Evolutionary conservation across 108 stramenopile genomes (phyloP), one percentile per base, ranked within the genome.

Genomic region (Cyclostephanos invisitatus): DNA sequence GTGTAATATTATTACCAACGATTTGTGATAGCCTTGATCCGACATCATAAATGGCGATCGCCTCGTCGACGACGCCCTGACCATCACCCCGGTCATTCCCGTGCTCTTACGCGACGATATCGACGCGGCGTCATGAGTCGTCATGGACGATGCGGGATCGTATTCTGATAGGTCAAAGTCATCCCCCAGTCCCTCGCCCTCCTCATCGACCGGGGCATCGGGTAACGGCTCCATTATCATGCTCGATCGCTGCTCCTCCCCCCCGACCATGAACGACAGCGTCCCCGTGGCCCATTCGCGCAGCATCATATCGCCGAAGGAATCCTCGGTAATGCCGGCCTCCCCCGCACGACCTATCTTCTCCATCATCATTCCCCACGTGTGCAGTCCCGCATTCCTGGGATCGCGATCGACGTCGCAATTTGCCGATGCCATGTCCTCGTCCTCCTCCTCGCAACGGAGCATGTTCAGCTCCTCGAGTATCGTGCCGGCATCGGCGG

Each of bases 11-110:
- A 89, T 64, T 18, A 90, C 63, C 18, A 80, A 62, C 12, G 85
- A 80, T 58, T 90, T 87, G 76, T 87, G 87, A 75, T 74, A 83
- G 14, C 81, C 80, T 64, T 90, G 89, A 61, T 84, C 85, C 46
- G 74, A 58, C 8, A 87, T 56, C 17, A 90, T 24, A 60, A 63
- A 87, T 17, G 85, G 86, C 15, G 87, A 84, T 29, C 85, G 84
- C 14, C 62, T 68, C 5, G 77, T 70, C 35, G 83, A 74, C 11
- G 86, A 87, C 12, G 88, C 83, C 46, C 90, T 68, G 9, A 89
- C 69, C 49, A 94, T 29, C 11, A 66, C 70, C 7, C 93, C 93
- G 15, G 54, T 74, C 27, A 67, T 53, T 9, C 48, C 62, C 24
- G 70, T 3, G 37, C 22, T 12, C 36, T 25, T 15, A 28, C 12